Base-by-base conservation (phyloP, 2,329 filamentous ascomycete species). In the Hawksworthiomyces lignivorus region DNA sequence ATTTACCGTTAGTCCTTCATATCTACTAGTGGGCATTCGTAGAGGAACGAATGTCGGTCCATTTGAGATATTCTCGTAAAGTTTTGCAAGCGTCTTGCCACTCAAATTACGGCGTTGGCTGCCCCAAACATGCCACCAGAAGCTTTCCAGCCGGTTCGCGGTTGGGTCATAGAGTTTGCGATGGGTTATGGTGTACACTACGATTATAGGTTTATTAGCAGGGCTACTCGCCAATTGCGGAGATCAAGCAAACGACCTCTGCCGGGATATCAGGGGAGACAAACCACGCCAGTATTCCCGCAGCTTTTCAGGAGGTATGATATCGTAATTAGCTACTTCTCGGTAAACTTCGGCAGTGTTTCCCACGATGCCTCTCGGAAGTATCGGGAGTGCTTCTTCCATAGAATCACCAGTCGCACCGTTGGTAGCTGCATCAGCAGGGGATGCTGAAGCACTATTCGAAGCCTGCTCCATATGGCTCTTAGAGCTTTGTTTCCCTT, bases 61-160 rank as follows among this genome's bases (percentile, higher is more conserved):
- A 34, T 67, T 64, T 0, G 77, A 78, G 34, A 81, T 77, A 24
- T 76, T 63, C 52, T 72, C 63, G 50, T 75, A 81, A 5, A 80
- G 59, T 46, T 59, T 67, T 43, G 77, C 75, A 34, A 81, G 62
- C 11, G 67, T 65, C 26, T 61, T 62, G 29, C 73, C 77, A 35
- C 72, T 70, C 36, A 80, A 62, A 40, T 66, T 55, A 26, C 70
- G 66, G 21, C 70, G 64, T 48, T 77, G 63, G 50, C 77, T 80
- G 26, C 76, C 75, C 68, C 75, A 75, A 41, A 81, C 73, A 52
- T 80, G 76, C 71, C 75, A 80, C 77, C 77, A 82, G 50, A 80
- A 79, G 52, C 80, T 76, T 54, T 81, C 77, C 17, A 80, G 60
- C 15, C 77, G 73, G 45, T 71, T 72, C 21, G 76, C 75, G 4